A percentile compares a stretch with the other conserved stretches of the same genome.
Conservation (phyloP, 139 green algal species). For the Closterium sp. region DNA sequence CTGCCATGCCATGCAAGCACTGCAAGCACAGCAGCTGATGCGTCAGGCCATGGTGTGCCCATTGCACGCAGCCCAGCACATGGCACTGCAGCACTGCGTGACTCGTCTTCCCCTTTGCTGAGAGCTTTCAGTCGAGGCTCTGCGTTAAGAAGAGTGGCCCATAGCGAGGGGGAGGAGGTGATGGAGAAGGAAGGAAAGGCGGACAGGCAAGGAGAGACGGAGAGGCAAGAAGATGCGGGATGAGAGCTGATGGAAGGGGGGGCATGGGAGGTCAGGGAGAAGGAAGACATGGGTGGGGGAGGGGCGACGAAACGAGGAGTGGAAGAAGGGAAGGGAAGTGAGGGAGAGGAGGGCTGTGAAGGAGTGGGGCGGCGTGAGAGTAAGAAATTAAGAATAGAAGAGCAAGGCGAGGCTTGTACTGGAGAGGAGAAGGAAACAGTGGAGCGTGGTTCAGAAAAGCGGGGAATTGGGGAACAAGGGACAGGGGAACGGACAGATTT, state of each 20-base stretch:
- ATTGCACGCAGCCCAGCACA: neutral
- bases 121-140: neutral
- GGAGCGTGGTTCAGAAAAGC: too few relatives aligned
- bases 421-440: too few relatives aligned
- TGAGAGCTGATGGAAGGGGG: too few relatives aligned
- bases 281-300: neutral
- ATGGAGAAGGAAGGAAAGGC: too few relatives aligned
- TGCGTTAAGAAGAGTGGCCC: neutral
- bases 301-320: neutral
- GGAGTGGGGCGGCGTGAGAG: neutral
- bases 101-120: neutral
- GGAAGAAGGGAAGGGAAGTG: neutral
- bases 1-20: too few relatives aligned
- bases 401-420: too few relatives aligned
- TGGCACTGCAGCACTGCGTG: neutral
- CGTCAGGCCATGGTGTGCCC: neutral
- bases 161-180: neutral
- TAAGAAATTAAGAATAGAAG: neutral
- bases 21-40: neutral
- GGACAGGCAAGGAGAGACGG: neutral
- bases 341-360: neutral
- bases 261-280: too few relatives aligned
- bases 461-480: neutral
- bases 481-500: neutral
- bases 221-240: neutral